Percentiles rank a stretch among this genome's conserved stretches.
Evolutionary conservation across 208 protist genomes (phyloP).

Genomic region (Leishmania braziliensis): DNA sequence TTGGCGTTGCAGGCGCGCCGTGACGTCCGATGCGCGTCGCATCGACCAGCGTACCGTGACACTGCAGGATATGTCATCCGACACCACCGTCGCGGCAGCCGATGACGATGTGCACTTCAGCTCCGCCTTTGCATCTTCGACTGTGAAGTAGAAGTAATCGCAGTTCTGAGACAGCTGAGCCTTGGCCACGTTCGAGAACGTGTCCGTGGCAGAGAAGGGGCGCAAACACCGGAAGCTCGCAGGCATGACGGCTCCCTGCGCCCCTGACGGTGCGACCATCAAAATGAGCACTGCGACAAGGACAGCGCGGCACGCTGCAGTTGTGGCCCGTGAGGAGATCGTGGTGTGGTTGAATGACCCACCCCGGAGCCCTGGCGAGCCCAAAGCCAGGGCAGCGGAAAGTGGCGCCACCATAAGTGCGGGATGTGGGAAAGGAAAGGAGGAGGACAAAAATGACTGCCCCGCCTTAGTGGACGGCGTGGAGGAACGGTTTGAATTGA

Average conservation of each 20-base stretch:
- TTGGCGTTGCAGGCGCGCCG: slow-evolving; percentile 15
- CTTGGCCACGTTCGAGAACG: slow-evolving; percentile 42
- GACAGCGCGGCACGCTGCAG: not conserved
- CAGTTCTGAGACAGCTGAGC: slow-evolving; percentile 44
- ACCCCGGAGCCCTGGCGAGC: not conserved
- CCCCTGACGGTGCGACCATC: not conserved
- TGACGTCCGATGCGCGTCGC: slow-evolving; percentile 18
- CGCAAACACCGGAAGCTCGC: slow-evolving; percentile 55
- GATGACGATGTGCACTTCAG: slow-evolving; percentile 32
- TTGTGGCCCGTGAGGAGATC: not conserved
- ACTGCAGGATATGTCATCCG: slow-evolving; percentile 18
- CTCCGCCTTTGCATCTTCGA: slow-evolving; percentile 38
- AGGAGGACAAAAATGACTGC: not conserved
- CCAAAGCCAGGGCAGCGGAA: not conserved
- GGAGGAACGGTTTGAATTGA: not conserved
- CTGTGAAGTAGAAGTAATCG: slow-evolving; percentile 57
- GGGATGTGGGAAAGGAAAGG: not conserved
- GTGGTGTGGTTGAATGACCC: not conserved
- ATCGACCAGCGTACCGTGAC: slow-evolving; percentile 37
- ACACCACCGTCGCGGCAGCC: not conserved
- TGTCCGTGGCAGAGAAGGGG: slow-evolving; percentile 48
- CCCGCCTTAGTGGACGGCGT: not conserved
- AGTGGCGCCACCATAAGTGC: not conserved
- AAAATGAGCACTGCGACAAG: not conserved
- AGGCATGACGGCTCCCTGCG: not conserved